Evolutionary conservation across 768 basidiomycete genomes (phyloP), one percentile per base, ranked within the genome.

Genomic region (Leucocoprinus leucothites): DNA sequence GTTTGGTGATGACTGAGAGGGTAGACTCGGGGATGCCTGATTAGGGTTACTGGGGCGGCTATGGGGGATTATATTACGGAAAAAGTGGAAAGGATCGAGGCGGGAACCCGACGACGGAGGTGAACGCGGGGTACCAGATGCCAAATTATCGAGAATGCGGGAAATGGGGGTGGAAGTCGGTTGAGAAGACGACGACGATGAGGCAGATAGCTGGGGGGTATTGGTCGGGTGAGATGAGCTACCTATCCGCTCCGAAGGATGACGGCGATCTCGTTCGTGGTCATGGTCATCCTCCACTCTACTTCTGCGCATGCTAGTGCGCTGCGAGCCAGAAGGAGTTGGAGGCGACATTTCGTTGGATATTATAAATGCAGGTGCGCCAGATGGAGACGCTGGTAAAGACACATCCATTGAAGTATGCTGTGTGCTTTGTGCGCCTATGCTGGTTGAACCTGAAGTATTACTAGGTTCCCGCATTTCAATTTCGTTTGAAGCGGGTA

Each of bases 271-370:
- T 36, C 84, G 69, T 11, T 82, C 82, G 6, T 78, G 75, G 58
- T 87, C 84, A 5, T 75, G 75, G 53, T 86, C 85, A 51, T 84
- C 80, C 1, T 86, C 83, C 2, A 85, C 82, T 41, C 85, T 70
- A 16, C 78, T 49, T 19, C 54, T 73, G 21, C 84, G 84, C 41
- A 84, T 70, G 48, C 65, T 68, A 34, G 58, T 60, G 46, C 70
- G 63, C 3, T 46, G 25, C 28, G 65, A 44, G 46, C 45, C 6
- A 47, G 56, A 26, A 47, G 53, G 44, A 47, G 53, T 35, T 38
- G 57, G 31, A 11, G 56, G 31, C 14, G 58, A 47, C 7, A 45
- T 51, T 21, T 48, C 57, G 26, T 47, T 42, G 50, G 59, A 47
- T 56, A 45, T 45, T 43, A 56, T 3, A 40, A 31, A 19, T 5